Evolutionary conservation across 108 stramenopile species (phyloP).

Genomic region (Phaeodactylum tricornutum): DNA sequence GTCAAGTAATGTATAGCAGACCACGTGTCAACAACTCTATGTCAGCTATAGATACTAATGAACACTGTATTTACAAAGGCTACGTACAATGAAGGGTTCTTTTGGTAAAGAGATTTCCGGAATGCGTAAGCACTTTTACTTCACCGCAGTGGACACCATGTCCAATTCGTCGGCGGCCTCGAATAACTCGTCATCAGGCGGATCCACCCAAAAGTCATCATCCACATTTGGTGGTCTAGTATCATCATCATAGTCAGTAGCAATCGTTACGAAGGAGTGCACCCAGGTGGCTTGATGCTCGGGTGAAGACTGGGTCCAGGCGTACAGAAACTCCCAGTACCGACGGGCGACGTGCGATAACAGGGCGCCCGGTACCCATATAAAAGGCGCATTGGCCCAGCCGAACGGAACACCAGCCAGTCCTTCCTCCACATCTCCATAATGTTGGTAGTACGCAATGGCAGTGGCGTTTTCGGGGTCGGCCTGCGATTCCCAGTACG

Average conservation of each 20-base stretch:
- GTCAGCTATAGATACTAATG: too few species aligned
- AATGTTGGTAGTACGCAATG: constrained; percentile 38
- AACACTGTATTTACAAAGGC: too few species aligned
- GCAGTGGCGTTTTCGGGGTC: neutral
- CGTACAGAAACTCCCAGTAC: constrained; percentile 10
- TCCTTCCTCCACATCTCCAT: constrained; percentile 41
- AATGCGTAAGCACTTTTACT: too few species aligned
- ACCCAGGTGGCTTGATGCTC: neutral
- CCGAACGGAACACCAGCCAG: constrained; percentile 49
- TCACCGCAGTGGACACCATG: too few species aligned
- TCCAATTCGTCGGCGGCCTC: too few species aligned
- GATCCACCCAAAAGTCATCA: constrained; percentile 10
- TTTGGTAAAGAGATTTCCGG: too few species aligned
- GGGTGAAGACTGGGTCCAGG: neutral
- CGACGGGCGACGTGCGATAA: constrained; percentile 27
- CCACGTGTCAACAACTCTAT: too few species aligned
- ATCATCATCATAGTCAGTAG: neutral
- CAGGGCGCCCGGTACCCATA: constrained; percentile 48
- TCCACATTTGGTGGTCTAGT: constrained; percentile 5
- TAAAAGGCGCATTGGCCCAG: constrained; percentile 52
- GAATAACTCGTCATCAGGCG: constrained; percentile 18
- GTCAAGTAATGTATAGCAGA: too few species aligned
- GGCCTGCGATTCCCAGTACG: neutral
- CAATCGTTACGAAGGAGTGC: constrained; percentile 1
- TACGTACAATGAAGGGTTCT: too few species aligned